Base-by-base conservation (phyloP, 331 rosid species). In the Rosa hybrid region DNA sequence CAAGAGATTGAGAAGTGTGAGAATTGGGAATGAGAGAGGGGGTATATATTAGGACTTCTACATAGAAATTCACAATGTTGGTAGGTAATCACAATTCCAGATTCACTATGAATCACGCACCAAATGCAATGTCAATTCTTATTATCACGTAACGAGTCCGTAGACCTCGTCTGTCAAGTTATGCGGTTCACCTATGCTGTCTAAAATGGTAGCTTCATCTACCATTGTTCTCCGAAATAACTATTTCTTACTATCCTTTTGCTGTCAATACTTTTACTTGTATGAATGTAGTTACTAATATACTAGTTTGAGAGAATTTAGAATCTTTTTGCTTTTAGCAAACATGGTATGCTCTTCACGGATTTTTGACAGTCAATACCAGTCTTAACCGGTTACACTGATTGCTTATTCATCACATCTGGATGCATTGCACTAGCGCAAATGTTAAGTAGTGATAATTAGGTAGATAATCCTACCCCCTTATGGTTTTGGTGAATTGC, bases 241-340 rank as follows among this genome's bases (percentile, higher is more conserved):
- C 72, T 69, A 74, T 68, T 27, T 21, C 17, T 69, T 53, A 68
- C 72, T 69, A 69, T 68, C n/a, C 34, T 12, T 69, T 53, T 77
- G 85, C 34, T 73, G 85, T 78, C 85, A 69, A 30, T 59, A 17
- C 64, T 14, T 68, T 78, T 72, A 34, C 53, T 51, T 65, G 42
- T 71, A 44, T 70, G 68, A 41, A 17, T 63, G 54, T 18, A 74
- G 23, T 83, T 59, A 83, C 73, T 60, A 3, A 68, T 42, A 62
- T 86, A 50, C 85, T 49, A 50, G 73, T 78, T 86, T 83, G 64
- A 72, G 85, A 70, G 39, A 30, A 25, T 68, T 70, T 54, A 75
- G 73, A 80, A 86, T 86, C 80, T 80, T 59, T 45, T 68, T 78
- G 68, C 50, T 45, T 14, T 79, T 67, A 20, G 46, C 42, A 44